A percentile compares a stretch with the other conserved stretches of the same genome.
These are phyloP conservation scores for Fusarium protoensiforme DNA, from an alignment of 2,329 filamentous ascomycete genomes.

Conservation along the genomic window DNA sequence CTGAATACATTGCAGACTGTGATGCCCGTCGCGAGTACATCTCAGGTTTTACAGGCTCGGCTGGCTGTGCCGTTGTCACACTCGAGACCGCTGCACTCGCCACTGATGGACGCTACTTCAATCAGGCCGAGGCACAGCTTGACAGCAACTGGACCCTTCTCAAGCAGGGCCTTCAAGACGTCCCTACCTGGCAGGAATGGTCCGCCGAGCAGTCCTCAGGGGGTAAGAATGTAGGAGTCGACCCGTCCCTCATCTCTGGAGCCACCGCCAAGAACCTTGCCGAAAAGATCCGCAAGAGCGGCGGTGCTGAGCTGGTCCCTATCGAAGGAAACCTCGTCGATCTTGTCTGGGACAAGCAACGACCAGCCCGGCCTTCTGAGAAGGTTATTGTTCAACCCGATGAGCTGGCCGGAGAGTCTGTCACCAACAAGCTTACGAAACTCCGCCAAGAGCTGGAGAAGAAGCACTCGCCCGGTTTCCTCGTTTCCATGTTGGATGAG, in stretches of 20 bases:
- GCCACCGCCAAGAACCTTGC: slow-evolving; percentile 73
- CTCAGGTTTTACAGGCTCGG: slow-evolving; percentile 93
- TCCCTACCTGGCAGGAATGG: slow-evolving; percentile 99
- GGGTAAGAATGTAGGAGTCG: slow-evolving; percentile 90
- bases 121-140: slow-evolving; percentile 91
- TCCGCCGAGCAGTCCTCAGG: slow-evolving; percentile 85
- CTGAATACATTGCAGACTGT: slow-evolving; percentile 97
- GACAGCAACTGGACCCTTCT: slow-evolving; percentile 91
- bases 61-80: slow-evolving; percentile 91
- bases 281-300: slow-evolving; percentile 88
- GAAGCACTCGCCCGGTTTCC: slow-evolving; percentile 86
- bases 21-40: slow-evolving; percentile 93
- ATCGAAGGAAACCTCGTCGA: slow-evolving; percentile 90
- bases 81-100: slow-evolving; percentile 87
- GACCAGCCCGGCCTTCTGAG: slow-evolving; percentile 80
- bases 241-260: slow-evolving; percentile 85
- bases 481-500: slow-evolving; percentile 96
- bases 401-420: slow-evolving; percentile 84
- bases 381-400: slow-evolving; percentile 77
- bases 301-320: slow-evolving; percentile 79
- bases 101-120: slow-evolving; percentile 98
- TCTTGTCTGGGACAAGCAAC: slow-evolving; percentile 81
- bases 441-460: slow-evolving; percentile 92
- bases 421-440: slow-evolving; percentile 84
- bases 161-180: slow-evolving; percentile 92